Percentiles rank a stretch among this genome's conserved stretches.
Evolutionary conservation across 2,329 filamentous ascomycete species (phyloP).

Genomic region (Tolypocladium endophyticum): DNA sequence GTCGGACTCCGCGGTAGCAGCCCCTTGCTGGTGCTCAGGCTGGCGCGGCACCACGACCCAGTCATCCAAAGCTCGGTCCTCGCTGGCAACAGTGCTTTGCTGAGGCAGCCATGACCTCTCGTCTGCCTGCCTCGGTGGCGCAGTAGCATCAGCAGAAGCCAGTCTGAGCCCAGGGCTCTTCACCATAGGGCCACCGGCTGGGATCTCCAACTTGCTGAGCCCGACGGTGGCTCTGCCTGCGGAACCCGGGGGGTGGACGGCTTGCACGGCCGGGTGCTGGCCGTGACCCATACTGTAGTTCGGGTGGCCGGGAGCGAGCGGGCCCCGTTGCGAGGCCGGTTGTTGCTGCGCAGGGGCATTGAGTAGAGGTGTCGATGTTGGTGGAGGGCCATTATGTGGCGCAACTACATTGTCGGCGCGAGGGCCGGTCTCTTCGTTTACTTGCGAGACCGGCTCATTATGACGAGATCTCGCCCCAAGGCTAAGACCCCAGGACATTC

Average conservation of each 20-base stretch:
- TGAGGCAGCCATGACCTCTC: neutral
- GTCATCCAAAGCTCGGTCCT: constrained; percentile 11
- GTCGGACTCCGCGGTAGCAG: neutral
- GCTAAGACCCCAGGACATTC: constrained; percentile 33
- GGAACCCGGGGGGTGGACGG: neutral
- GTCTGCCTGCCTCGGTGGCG: neutral
- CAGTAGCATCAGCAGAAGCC: neutral
- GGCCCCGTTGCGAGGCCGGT: neutral
- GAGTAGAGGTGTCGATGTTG: constrained; percentile 6
- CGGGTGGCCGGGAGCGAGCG: neutral
- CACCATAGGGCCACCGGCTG: neutral
- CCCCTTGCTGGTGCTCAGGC: constrained; percentile 1
- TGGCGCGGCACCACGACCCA: constrained; percentile 20
- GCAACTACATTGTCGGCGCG: constrained; percentile 5
- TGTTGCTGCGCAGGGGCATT: constrained; percentile 1
- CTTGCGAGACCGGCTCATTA: constrained; percentile 11
- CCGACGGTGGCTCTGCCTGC: constrained; percentile 4
- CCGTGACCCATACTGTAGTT: neutral
- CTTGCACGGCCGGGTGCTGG: neutral
- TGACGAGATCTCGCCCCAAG: constrained; percentile 21
- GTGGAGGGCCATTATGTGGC: constrained; percentile 3
- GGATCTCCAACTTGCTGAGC: constrained; percentile 6
- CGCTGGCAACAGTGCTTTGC: neutral
- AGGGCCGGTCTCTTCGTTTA: constrained; percentile 10
- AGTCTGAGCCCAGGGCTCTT: neutral